Percentiles rank a stretch among this genome's conserved stretches.
phyloP scores from a whole-genome alignment of 495 filamentous ascomycete genomes.

The Aspergillus hancockii region DNA sequence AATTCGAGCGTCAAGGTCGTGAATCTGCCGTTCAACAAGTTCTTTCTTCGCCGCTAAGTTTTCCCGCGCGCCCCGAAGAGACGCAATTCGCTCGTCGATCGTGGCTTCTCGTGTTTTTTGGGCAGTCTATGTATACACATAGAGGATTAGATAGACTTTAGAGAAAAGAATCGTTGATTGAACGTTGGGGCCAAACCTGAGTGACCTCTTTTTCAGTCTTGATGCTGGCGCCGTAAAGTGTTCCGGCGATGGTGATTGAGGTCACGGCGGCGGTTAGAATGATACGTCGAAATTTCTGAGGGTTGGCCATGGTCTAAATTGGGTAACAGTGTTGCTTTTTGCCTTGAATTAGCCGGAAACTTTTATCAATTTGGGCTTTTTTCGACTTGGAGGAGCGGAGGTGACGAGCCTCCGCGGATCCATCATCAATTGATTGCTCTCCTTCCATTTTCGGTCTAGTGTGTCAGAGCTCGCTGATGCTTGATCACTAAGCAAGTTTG shows the following conservation, averaged over 20 bases:
- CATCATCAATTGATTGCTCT: not conserved
- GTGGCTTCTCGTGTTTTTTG: constrained; percentile 49
- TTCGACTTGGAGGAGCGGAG: constrained; percentile 6
- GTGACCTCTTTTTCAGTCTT: constrained; percentile 49
- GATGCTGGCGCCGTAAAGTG: constrained; percentile 55
- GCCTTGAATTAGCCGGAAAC: not conserved
- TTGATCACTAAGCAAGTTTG: not conserved
- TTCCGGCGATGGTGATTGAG: constrained; percentile 52
- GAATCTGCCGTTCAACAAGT: constrained; percentile 59
- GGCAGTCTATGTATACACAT: not conserved
- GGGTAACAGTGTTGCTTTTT: not conserved
- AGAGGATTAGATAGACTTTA: not conserved
- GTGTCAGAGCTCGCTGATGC: not conserved
- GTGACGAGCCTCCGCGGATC: not conserved
- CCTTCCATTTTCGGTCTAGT: not conserved
- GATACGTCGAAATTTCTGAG: constrained; percentile 35
- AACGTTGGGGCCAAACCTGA: constrained; percentile 33
- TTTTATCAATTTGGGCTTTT: too few species aligned
- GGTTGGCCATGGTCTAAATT: constrained; percentile 22
- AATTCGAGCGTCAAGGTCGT: constrained; percentile 48
- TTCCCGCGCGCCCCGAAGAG: constrained; percentile 49
- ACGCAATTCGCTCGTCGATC: constrained; percentile 53
- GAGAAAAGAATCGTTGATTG: not conserved
- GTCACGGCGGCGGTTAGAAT: constrained; percentile 49
- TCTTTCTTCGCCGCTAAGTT: constrained; percentile 51